phyloP scores from a whole-genome alignment of 106 monocot species.

The Iris macrosiphon region DNA sequence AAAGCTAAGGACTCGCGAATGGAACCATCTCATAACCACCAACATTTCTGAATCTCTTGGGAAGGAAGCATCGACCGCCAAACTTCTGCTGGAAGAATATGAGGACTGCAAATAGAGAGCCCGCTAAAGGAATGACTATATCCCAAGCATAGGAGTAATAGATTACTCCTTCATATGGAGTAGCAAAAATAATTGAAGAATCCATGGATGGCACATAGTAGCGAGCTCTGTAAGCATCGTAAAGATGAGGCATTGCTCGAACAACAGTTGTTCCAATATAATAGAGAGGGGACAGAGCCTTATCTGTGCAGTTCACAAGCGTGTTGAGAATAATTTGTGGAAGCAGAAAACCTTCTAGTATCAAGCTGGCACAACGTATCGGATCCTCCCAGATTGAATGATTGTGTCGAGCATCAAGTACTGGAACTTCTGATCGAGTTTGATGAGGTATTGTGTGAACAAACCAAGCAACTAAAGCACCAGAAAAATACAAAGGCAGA shows the following conservation, averaged over 20 bases:
- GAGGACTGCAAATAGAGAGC: conserved; percentile 28
- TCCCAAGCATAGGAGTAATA: conserved; percentile 42
- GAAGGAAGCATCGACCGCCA: conserved; percentile 41
- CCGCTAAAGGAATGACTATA: conserved; percentile 51
- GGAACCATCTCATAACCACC: conserved; percentile 50
- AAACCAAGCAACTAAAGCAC: conserved; percentile 38
- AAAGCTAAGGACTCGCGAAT: conserved; percentile 1
- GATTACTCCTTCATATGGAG: conserved; percentile 27
- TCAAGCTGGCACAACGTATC: conserved; percentile 43
- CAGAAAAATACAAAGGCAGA: conserved; percentile 47
- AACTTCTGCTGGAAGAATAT: conserved; percentile 59
- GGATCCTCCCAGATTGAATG: conserved; percentile 47
- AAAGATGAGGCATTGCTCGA: conserved; percentile 58
- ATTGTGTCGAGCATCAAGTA: neutral
- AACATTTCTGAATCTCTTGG: conserved; percentile 16
- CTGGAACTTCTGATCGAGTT: neutral
- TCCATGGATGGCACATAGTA: conserved; percentile 20
- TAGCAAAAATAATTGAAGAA: conserved; percentile 47
- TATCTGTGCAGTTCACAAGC: conserved; percentile 37
- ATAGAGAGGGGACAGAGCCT: conserved; percentile 36
- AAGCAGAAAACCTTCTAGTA: conserved; percentile 18
- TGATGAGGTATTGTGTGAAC: conserved; percentile 19
- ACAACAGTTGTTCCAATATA: conserved; percentile 55
- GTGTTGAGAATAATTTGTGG: conserved; percentile 36
- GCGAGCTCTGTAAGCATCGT: conserved; percentile 49